phyloP scores from a whole-genome alignment of 2,329 filamentous ascomycete species.

The Alternaria brassicae region DNA sequence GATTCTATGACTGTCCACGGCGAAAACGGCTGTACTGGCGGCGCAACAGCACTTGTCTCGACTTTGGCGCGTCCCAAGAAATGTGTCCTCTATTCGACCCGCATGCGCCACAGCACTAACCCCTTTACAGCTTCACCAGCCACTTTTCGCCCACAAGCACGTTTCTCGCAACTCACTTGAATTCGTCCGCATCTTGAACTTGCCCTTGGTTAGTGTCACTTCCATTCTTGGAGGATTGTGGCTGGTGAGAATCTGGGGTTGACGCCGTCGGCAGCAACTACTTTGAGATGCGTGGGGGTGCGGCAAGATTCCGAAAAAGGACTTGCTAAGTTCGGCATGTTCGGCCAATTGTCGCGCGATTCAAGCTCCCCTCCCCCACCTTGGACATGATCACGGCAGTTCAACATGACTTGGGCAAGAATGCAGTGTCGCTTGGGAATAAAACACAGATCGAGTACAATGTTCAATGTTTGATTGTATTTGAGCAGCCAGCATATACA shows the following conservation, averaged over 20 bases:
- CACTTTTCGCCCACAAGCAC: constrained; percentile 11
- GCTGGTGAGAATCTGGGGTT: background rate
- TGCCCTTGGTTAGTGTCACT: background rate
- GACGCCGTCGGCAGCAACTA: background rate
- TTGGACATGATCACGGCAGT: constrained; percentile 12
- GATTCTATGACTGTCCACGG: constrained; percentile 12
- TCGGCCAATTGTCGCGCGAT: constrained; percentile 5
- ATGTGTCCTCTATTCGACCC: constrained; percentile 21
- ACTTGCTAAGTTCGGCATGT: background rate
- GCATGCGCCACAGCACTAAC: constrained; percentile 18
- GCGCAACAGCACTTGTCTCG: constrained; percentile 18
- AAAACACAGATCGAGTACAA: background rate
- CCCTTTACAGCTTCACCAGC: constrained; percentile 7
- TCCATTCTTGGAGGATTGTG: background rate
- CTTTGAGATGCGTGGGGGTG: background rate
- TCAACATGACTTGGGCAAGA: constrained; percentile 1
- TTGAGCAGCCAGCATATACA: constrained; percentile 5
- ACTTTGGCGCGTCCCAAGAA: constrained; percentile 16
- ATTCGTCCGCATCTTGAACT: background rate
- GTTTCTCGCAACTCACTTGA: constrained; percentile 4
- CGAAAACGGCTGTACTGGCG: constrained; percentile 14
- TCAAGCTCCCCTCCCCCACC: constrained; percentile 8
- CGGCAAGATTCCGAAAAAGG: constrained; percentile 5
- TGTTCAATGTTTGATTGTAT: constrained; percentile 2
- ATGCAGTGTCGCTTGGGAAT: background rate